Evolutionary conservation across 1,284 basidiomycete species (phyloP), one percentile per base, ranked within the genome.

Genomic region (Leucoagaricus sp.): DNA sequence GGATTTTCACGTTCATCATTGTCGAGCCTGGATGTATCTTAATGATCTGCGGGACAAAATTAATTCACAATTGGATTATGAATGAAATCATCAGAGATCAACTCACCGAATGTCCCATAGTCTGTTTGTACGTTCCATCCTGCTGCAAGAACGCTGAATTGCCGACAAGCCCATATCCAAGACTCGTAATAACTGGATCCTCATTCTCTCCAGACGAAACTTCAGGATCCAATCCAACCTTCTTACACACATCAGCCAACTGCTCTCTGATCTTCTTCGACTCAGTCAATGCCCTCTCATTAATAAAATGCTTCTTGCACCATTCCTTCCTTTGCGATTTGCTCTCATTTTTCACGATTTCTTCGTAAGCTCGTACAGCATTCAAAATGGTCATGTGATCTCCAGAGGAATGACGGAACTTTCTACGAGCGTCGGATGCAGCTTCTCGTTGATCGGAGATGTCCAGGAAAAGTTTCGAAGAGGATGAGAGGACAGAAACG

Each of bases 371-470:
- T n/a, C 86, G 82, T 48, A 94, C 81, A 3, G 87, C 87, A 62
- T 96, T 96, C 60, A 98, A 80, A 55, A 89, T 81, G 12, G 94
- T 97, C 58, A 97, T 77, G 69, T 97, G 94, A 69, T 99, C 96
- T 21, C 96, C 96, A 53, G 89, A 86, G 2, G 84, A 75, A 67
- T 94, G 91, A 12, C 86, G 79, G 69, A 98, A 98, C 68, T 91
- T 91, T 45, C 79, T 74, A 1, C 91, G 80, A 0, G 87, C 87
- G 53, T 86, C 85, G 0, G 80, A 72, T 0, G 89, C 87, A 4
- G 76, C 76, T 49, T 94, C 91, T 19, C 94, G 83, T 52, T 89
- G 81, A 57, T 88, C 85, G 52, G 82, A 76, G 21, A 83, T 73
- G 66, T 91, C 87, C 52, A 89, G 67, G 73, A 94, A 93, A 13